Evolutionary conservation across 129 eudicot genomes (phyloP).

Genomic region (Rutidosis leptorrhynchoides): DNA sequence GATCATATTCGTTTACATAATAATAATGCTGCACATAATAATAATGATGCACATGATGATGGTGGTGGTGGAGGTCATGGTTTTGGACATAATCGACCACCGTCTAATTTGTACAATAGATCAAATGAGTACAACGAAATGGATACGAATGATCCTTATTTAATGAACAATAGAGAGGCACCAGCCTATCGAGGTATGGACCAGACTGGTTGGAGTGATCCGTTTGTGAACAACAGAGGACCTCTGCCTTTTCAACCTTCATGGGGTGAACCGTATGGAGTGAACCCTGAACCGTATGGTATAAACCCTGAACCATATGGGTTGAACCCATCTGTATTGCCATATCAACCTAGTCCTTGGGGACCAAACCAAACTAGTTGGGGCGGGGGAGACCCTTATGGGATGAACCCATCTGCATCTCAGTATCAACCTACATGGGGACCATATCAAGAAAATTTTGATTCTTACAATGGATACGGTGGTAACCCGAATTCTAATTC

Average conservation of each 20-base stretch:
- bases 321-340: slow-evolving; percentile 28
- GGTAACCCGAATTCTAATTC: slow-evolving; percentile 37
- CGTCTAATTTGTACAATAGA: neutral
- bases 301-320: slow-evolving; percentile 22
- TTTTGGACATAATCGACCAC: slow-evolving; percentile 1
- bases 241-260: slow-evolving; percentile 6
- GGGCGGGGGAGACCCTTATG: slow-evolving; percentile 34
- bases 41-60: neutral
- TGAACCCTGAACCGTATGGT: slow-evolving; percentile 12
- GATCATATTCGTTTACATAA: slow-evolving; percentile 35
- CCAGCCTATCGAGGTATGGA: neutral
- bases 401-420: slow-evolving; percentile 27
- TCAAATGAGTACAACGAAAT: slow-evolving; percentile 12
- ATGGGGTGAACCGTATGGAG: slow-evolving; percentile 16
- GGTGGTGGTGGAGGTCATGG: slow-evolving; percentile 24
- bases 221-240: slow-evolving; percentile 2
- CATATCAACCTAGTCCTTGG: slow-evolving; percentile 36
- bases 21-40: slow-evolving; percentile 5
- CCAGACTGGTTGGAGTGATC: slow-evolving; percentile 8
- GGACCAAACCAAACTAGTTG: slow-evolving; percentile 31
- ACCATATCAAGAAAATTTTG: slow-evolving; percentile 25
- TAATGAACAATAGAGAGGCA: slow-evolving; percentile 8
- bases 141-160: slow-evolving; percentile 26
- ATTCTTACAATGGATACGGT: slow-evolving; percentile 35
- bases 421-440: slow-evolving; percentile 36